Conservation (phyloP, 352 stramenopile genomes). For the Globisporangium alternatum region DNA sequence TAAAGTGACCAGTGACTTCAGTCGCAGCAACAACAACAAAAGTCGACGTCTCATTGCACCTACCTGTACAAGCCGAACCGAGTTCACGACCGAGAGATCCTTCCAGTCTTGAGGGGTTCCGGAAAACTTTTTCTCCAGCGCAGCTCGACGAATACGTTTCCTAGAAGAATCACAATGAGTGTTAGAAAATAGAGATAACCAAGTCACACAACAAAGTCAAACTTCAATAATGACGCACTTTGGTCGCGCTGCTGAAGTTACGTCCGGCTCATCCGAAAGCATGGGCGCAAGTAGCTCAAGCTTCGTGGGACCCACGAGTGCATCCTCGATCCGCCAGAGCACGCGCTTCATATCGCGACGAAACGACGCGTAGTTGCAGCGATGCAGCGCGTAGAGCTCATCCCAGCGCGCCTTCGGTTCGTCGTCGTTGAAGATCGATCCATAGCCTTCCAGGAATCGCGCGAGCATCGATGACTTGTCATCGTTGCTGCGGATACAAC, state of each 20-base stretch:
- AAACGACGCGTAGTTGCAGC: constrained; percentile 42
- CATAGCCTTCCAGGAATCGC: constrained; percentile 48
- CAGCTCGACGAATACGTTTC: constrained; percentile 20
- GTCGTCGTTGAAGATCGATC: constrained; percentile 47
- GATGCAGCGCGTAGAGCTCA: constrained; percentile 37
- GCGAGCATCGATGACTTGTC: constrained; percentile 28
- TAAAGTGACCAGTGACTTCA: background rate
- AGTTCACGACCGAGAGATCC: constrained; percentile 34
- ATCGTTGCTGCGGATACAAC: constrained; percentile 17
- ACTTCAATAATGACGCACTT: constrained; percentile 2
- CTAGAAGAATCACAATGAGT: background rate
- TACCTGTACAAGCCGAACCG: constrained; percentile 15
- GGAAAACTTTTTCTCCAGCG: constrained; percentile 32
- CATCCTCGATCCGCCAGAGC: constrained; percentile 46
- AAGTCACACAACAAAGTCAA: background rate
- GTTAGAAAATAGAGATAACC: background rate
- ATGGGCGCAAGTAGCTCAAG: constrained; percentile 58
- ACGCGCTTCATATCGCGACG: constrained; percentile 69
- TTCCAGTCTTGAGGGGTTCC: constrained; percentile 29
- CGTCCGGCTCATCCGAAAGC: constrained; percentile 21
- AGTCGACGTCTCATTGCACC: background rate
- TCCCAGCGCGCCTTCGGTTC: constrained; percentile 68
- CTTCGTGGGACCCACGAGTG: constrained; percentile 44
- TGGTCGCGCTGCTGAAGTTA: background rate
- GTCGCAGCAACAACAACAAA: background rate